A percentile compares a stretch with the other conserved stretches of the same genome.
phyloP scores from a whole-genome alignment of 129 eudicot species.

The Centrapalus pauciflorus region DNA sequence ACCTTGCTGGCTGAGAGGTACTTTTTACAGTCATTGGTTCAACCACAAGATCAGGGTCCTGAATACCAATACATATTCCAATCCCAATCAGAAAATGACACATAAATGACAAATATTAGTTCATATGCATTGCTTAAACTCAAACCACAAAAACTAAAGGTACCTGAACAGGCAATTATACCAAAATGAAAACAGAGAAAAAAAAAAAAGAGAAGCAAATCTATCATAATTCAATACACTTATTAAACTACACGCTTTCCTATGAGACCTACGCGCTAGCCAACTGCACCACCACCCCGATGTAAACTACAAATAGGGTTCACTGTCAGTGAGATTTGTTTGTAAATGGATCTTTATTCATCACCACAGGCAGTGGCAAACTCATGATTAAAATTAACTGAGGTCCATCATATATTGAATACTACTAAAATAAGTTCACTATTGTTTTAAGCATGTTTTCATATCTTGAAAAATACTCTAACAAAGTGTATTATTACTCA shows the following conservation, averaged over 20 bases:
- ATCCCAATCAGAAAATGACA: neutral
- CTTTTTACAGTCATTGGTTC: slow-evolving; percentile 56
- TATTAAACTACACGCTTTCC: slow-evolving; percentile 21
- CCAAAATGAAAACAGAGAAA: neutral
- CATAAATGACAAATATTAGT: neutral
- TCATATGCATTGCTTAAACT: too few species aligned
- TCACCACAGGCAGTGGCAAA: too few species aligned
- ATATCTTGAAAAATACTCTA: too few species aligned
- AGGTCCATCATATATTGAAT: too few species aligned
- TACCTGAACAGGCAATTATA: neutral
- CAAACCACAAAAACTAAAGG: too few species aligned
- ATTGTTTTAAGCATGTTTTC: too few species aligned
- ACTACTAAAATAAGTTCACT: too few species aligned
- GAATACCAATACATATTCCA: neutral
- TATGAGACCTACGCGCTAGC: slow-evolving; percentile 99
- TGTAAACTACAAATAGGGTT: too few species aligned
- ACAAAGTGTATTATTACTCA: too few species aligned
- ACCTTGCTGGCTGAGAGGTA: slow-evolving; percentile 57
- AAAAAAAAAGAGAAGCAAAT: neutral
- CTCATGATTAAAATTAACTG: too few species aligned
- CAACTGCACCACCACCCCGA: slow-evolving; percentile 96
- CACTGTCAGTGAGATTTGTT: too few species aligned
- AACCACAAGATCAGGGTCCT: slow-evolving; percentile 78
- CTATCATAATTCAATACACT: neutral
- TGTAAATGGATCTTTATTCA: too few species aligned